Conservation (phyloP, 2,329 filamentous ascomycete species). For the Tolypocladium inflatum region DNA sequence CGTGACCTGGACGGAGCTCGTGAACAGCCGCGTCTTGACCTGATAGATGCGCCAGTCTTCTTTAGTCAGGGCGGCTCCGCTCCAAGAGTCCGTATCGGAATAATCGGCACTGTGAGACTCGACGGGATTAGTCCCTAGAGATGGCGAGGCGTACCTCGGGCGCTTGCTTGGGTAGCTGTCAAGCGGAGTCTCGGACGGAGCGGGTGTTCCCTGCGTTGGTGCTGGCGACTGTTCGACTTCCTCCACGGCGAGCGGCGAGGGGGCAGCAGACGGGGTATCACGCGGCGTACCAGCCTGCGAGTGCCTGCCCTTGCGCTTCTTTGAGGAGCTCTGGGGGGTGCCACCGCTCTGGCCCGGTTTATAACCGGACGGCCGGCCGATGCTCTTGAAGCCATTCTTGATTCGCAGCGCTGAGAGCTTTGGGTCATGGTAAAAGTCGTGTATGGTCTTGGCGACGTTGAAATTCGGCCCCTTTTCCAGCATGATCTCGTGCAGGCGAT, state of each 20-base stretch:
- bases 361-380: slow-evolving; percentile 43
- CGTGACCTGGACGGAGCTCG: slow-evolving; percentile 36
- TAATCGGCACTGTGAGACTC: slow-evolving; percentile 36
- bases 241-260: slow-evolving; percentile 15
- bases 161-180: slow-evolving; percentile 15
- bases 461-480: slow-evolving; percentile 34
- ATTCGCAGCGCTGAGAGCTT: slow-evolving; percentile 39
- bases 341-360: slow-evolving; percentile 20
- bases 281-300: slow-evolving; percentile 17
- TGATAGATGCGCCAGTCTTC: slow-evolving; percentile 44
- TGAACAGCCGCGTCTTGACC: slow-evolving; percentile 37
- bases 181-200: neutral
- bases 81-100: slow-evolving; percentile 43
- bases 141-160: slow-evolving; percentile 12
- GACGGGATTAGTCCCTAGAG: slow-evolving; percentile 12
- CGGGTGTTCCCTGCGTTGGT: neutral
- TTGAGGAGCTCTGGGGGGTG: slow-evolving; percentile 14
- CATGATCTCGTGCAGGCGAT: slow-evolving; percentile 43
- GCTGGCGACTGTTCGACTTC: slow-evolving; percentile 2
- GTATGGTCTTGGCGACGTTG: slow-evolving; percentile 39
- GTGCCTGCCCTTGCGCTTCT: slow-evolving; percentile 25
- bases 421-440: slow-evolving; percentile 46
- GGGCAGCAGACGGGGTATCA: slow-evolving; percentile 15
- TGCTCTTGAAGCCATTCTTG: slow-evolving; percentile 47
- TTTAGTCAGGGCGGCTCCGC: slow-evolving; percentile 30